These are phyloP conservation scores for Colletotrichum destructivum DNA, from an alignment of 2,329 filamentous ascomycete species.

Conservation along the genomic window DNA sequence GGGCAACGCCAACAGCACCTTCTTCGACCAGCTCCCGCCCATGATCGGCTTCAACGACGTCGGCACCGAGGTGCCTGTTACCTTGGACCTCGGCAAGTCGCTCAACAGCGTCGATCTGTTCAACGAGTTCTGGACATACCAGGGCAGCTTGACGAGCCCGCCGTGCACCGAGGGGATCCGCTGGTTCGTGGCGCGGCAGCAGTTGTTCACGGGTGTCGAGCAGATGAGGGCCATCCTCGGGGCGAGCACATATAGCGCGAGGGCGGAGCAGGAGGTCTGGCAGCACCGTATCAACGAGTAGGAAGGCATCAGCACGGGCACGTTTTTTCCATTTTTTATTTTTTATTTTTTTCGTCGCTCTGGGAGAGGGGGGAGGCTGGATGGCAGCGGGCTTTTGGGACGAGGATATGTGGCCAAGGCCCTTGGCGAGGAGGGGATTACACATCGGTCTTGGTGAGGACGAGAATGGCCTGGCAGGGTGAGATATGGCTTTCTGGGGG, in stretches of 20 bases:
- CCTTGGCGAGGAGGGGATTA: not conserved
- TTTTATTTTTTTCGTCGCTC: too few species aligned
- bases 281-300: slow-evolving; percentile 61
- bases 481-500: not conserved
- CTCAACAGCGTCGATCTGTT: slow-evolving; percentile 56
- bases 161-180: slow-evolving; percentile 62
- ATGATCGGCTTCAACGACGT: slow-evolving; percentile 57
- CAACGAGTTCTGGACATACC: slow-evolving; percentile 64
- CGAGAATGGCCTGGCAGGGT: too few species aligned
- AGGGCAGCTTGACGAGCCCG: slow-evolving; percentile 62
- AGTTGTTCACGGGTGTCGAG: slow-evolving; percentile 57
- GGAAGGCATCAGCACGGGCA: not conserved
- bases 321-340: too few species aligned
- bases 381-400: not conserved
- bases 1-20: slow-evolving; percentile 54
- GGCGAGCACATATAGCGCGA: slow-evolving; percentile 60
- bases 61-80: slow-evolving; percentile 28
- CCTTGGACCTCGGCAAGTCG: slow-evolving; percentile 51
- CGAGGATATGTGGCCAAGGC: not conserved
- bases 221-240: slow-evolving; percentile 64
- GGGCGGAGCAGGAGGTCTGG: slow-evolving; percentile 63
- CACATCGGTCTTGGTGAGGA: too few species aligned
- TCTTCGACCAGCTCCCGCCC: slow-evolving; percentile 59
- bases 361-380: too few species aligned
- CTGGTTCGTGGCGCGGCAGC: slow-evolving; percentile 53